Base-by-base conservation (phyloP, 1,284 basidiomycete genomes). In the Melampsora americana region DNA sequence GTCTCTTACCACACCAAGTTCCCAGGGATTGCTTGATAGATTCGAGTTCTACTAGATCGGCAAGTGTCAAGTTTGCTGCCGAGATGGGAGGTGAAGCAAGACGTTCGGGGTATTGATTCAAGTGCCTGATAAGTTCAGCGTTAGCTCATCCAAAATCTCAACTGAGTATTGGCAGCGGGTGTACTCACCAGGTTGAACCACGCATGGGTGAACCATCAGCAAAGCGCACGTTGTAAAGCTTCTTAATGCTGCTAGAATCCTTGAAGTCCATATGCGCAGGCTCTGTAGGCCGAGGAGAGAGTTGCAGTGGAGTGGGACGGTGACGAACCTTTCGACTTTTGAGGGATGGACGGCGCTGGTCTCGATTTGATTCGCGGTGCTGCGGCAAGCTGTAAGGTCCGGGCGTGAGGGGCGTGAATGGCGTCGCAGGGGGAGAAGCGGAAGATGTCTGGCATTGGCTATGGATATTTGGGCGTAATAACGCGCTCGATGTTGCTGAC, bases 1-100 rank as follows among this genome's bases (percentile, higher is more conserved):
- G 46, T 39, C 23, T 42, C 70, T 56, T 1, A 73, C 70, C 70
- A 66, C 70, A 73, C 70, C 70, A 73, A 14, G 70, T 73, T 50
- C 70, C 70, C 28, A 73, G 70, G 12, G 70, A 73, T 59, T 73
- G 70, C 35, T 73, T 73, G 12, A 73, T 73, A 32, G 70, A 30
- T 44, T 73, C 70, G 20, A 73, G 48, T 60, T 73, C 70, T 1
- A 73, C 62, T 39, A 73, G 46, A 50, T 73, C 70, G 35, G 70
- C 70, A 11, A 73, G 53, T 65, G 46, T 73, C 18, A 73, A 60
- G n/a, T 66, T 73, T 2, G 61, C 70, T 0, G 70, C 70, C 26
- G 70, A 73, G 35, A 73, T 73, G 5, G 70, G 70, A 12, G 70
- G 70, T 14, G 70, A 73, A 20, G 70, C 70, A 53, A 73, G 62